Percentiles rank a stretch among this genome's conserved stretches.
Conservation (phyloP, 73 alveolate species). For the Paramecium biaurelia region DNA sequence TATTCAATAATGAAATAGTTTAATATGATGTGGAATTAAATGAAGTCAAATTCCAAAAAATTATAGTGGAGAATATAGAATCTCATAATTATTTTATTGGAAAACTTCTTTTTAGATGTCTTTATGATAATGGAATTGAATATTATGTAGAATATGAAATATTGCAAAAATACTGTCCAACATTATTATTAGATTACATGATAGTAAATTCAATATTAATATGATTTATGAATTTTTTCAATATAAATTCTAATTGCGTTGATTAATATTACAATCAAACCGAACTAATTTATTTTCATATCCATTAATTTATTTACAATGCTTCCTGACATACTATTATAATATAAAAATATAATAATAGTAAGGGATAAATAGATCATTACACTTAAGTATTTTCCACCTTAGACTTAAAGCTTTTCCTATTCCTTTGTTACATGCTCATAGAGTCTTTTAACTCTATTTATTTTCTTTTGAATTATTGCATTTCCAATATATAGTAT, state of each 20-base stretch:
- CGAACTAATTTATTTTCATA: background rate
- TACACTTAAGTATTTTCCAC: background rate
- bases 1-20: background rate
- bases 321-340: background rate
- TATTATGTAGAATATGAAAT: background rate
- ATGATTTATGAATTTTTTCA: slow-evolving; percentile 8
- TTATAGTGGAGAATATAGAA: background rate
- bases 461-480: background rate
- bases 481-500: background rate
- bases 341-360: background rate
- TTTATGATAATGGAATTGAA: background rate
- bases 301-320: background rate
- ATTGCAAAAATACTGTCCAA: background rate
- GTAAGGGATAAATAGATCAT: background rate
- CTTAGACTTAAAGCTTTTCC: background rate
- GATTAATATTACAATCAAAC: background rate
- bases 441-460: background rate
- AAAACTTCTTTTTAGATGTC: background rate
- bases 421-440: background rate
- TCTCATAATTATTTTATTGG: background rate
- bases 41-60: background rate
- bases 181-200: slow-evolving; percentile 5
- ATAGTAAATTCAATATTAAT: slow-evolving; percentile 21
- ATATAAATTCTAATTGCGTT: background rate
- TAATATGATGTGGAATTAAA: background rate